These are phyloP conservation scores for Sporothrix brasiliensis DNA, from an alignment of 2,329 filamentous ascomycete genomes.

Conservation along the genomic window DNA sequence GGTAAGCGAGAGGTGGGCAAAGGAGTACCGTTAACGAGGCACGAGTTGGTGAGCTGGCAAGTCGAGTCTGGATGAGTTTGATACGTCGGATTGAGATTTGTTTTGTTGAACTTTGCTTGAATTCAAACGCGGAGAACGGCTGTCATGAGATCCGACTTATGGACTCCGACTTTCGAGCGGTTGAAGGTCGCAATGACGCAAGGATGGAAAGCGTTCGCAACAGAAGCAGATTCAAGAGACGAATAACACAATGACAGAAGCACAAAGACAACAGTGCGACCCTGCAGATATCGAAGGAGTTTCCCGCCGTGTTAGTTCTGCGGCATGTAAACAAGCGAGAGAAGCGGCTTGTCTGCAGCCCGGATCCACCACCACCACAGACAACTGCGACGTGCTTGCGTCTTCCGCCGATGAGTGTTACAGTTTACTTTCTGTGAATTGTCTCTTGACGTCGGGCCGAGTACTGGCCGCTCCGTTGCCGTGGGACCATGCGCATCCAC, in stretches of 20 bases:
- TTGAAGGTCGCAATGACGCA: constrained; percentile 10
- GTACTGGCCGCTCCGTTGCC: background rate
- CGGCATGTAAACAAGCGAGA: constrained; percentile 20
- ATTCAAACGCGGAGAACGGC: background rate
- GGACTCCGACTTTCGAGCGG: background rate
- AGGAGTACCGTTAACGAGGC: too few relatives aligned
- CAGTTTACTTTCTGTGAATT: background rate
- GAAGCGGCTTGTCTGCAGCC: constrained; percentile 21
- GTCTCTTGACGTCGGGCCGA: background rate
- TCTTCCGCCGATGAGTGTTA: background rate
- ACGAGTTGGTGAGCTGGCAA: background rate
- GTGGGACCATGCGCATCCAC: constrained; percentile 11
- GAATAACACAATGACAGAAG: too few relatives aligned
- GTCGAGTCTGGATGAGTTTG: too few relatives aligned
- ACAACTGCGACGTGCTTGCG: background rate
- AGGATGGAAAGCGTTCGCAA: background rate
- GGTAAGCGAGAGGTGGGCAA: too few relatives aligned
- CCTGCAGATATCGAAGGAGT: background rate
- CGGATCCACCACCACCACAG: background rate
- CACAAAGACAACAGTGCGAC: background rate
- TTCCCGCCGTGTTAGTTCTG: constrained; percentile 16
- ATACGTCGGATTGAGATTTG: background rate
- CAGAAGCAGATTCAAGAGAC: background rate
- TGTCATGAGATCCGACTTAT: constrained; percentile 9
- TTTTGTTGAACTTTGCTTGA: background rate